These are phyloP conservation scores for Phytophthora citrophthora DNA, from an alignment of 352 stramenopile species.

Conservation along the genomic window DNA sequence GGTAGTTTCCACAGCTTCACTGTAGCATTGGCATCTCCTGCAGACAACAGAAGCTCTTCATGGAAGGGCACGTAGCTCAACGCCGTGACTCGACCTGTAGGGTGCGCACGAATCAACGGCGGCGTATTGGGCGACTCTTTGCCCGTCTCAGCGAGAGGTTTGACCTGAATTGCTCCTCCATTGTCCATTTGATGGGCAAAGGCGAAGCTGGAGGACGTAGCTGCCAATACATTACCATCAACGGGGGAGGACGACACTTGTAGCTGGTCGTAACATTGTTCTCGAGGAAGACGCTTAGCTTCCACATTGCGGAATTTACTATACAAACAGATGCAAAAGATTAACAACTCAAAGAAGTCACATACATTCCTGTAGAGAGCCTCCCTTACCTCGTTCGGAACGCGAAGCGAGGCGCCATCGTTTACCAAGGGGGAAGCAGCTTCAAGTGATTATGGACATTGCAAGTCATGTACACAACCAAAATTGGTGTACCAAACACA, in stretches of 20 bases:
- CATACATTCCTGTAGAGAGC: not conserved
- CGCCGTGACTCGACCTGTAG: constrained; percentile 59
- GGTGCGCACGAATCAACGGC: constrained; percentile 66
- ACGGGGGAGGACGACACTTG: constrained; percentile 52
- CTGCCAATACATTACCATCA: constrained; percentile 58
- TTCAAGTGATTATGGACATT: constrained; percentile 22
- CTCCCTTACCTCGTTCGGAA: constrained; percentile 48
- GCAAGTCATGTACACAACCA: not conserved
- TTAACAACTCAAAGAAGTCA: not conserved
- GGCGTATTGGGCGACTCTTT: constrained; percentile 34
- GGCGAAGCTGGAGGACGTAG: constrained; percentile 50
- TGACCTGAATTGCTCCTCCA: constrained; percentile 69
- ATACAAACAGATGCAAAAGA: not conserved
- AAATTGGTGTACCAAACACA: not conserved
- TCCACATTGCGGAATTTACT: constrained; percentile 88
- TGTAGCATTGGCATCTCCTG: constrained; percentile 55
- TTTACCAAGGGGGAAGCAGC: constrained; percentile 1
- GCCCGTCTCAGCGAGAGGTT: constrained; percentile 50
- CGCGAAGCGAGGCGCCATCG: constrained; percentile 57
- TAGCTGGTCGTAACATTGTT: constrained; percentile 72
- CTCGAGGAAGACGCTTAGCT: constrained; percentile 52
- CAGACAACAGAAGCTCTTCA: constrained; percentile 56
- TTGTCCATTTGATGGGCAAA: constrained; percentile 74
- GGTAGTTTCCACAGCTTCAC: constrained; percentile 68
- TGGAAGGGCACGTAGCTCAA: constrained; percentile 71